Percentiles rank a stretch among this genome's conserved stretches.
Conservation (phyloP, 495 filamentous ascomycete species). For the Amorphotheca resinae region DNA sequence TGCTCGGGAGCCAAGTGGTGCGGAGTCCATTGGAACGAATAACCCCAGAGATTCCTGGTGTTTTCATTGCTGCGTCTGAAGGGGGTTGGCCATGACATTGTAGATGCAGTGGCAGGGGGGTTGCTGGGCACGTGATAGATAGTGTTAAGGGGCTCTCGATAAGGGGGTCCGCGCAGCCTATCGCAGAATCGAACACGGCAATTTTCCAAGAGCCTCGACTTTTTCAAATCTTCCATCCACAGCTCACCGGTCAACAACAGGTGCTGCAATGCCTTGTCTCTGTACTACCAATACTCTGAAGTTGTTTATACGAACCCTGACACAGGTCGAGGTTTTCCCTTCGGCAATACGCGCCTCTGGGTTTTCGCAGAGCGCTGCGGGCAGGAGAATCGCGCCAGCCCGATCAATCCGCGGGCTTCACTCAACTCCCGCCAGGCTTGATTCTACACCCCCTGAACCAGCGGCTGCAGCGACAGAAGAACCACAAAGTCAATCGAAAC, state of each 20-base stretch:
- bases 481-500: neutral
- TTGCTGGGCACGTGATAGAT: no score
- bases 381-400: neutral
- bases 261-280: slow-evolving; percentile 31
- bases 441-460: neutral
- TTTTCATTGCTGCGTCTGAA: slow-evolving; percentile 20
- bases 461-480: neutral
- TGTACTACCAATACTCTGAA: slow-evolving; percentile 33
- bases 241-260: neutral
- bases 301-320: slow-evolving; percentile 36
- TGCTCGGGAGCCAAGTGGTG: slow-evolving; percentile 51
- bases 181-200: no score
- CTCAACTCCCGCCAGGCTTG: neutral
- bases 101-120: no score
- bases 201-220: neutral
- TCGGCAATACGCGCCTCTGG: neutral
- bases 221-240: neutral
- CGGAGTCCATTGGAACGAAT: slow-evolving; percentile 57
- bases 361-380: neutral
- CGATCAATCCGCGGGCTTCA: neutral
- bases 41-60: slow-evolving; percentile 40
- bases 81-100: slow-evolving; percentile 29
- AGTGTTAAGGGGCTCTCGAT: neutral
- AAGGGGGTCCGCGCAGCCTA: neutral
- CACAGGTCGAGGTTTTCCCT: slow-evolving; percentile 27